phyloP scores from a whole-genome alignment of 2,329 filamentous ascomycete species.

The Arthrobotrys sphaeroides region DNA sequence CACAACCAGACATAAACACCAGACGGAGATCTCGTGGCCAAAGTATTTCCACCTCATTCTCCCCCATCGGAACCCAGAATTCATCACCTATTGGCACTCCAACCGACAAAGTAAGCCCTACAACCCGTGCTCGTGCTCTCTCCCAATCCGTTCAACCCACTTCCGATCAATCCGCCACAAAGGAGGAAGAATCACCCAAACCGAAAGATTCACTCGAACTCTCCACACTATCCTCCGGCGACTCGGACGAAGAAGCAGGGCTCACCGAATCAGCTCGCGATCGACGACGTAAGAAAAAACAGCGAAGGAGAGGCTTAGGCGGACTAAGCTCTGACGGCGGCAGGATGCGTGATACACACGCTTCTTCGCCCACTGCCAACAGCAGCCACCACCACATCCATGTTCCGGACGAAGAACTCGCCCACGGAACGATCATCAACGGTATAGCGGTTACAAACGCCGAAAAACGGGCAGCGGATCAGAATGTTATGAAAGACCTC shows the following conservation, averaged over 20 bases:
- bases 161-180: slow-evolving; percentile 11
- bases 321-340: slow-evolving; percentile 65
- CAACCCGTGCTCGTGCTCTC: slow-evolving; percentile 31
- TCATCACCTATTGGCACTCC: slow-evolving; percentile 28
- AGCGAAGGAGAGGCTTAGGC: slow-evolving; percentile 35
- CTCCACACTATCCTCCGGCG: slow-evolving; percentile 45
- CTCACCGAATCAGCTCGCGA: slow-evolving; percentile 74
- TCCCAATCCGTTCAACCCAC: slow-evolving; percentile 40
- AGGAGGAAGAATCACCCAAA: slow-evolving; percentile 24
- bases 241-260: slow-evolving; percentile 82
- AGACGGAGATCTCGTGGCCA: slow-evolving; percentile 47
- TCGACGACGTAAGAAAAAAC: slow-evolving; percentile 71
- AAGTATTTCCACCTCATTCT: slow-evolving; percentile 51
- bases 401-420: slow-evolving; percentile 33
- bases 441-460: slow-evolving; percentile 66
- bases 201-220: slow-evolving; percentile 38
- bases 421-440: slow-evolving; percentile 49
- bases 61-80: slow-evolving; percentile 18
- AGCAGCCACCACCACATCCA: slow-evolving; percentile 63
- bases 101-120: slow-evolving; percentile 34
- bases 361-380: slow-evolving; percentile 70
- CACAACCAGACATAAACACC: slow-evolving; percentile 22
- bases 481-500: slow-evolving; percentile 74
- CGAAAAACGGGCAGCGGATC: slow-evolving; percentile 79
- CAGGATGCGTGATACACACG: slow-evolving; percentile 70